phyloP scores from a whole-genome alignment of 805 yeast species.

The Pichia membranifaciens region DNA sequence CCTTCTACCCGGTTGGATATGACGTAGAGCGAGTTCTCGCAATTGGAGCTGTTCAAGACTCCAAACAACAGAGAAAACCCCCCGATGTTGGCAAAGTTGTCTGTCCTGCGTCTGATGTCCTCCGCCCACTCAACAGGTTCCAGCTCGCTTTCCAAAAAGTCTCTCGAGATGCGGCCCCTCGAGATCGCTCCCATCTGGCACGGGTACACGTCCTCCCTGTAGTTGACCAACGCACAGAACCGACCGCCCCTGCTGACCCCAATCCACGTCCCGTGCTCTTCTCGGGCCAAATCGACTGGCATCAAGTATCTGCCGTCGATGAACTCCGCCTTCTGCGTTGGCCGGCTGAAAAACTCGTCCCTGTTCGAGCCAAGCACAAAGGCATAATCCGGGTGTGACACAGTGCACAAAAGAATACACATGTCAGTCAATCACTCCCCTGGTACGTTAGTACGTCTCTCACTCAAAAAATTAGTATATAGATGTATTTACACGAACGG shows the following conservation, averaged over 20 bases:
- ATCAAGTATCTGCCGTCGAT: conserved; percentile 38
- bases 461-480: too few relatives aligned
- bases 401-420: conserved; percentile 75
- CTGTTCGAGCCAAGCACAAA: conserved; percentile 75
- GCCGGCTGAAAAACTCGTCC: conserved; percentile 76
- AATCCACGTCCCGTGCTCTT: conserved; percentile 88
- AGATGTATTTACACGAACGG: too few relatives aligned
- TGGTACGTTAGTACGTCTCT: too few relatives aligned
- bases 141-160: conserved; percentile 30
- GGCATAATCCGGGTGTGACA: conserved; percentile 67
- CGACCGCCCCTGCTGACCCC: conserved; percentile 54
- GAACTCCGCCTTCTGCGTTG: conserved; percentile 54
- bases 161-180: conserved; percentile 42
- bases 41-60: conserved; percentile 24
- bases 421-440: conserved; percentile 32
- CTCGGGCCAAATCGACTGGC: conserved; percentile 69
- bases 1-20: conserved; percentile 44
- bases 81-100: conserved; percentile 39
- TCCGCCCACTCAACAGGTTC: conserved; percentile 42
- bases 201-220: conserved; percentile 40
- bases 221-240: conserved; percentile 72
- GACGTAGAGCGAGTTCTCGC: conserved; percentile 35
- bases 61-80: conserved; percentile 64
- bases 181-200: conserved; percentile 25
- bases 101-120: conserved; percentile 24